Evolutionary conservation across 805 yeast genomes (phyloP), one percentile per base, ranked within the genome.

Genomic region (Candida lessepsii): DNA sequence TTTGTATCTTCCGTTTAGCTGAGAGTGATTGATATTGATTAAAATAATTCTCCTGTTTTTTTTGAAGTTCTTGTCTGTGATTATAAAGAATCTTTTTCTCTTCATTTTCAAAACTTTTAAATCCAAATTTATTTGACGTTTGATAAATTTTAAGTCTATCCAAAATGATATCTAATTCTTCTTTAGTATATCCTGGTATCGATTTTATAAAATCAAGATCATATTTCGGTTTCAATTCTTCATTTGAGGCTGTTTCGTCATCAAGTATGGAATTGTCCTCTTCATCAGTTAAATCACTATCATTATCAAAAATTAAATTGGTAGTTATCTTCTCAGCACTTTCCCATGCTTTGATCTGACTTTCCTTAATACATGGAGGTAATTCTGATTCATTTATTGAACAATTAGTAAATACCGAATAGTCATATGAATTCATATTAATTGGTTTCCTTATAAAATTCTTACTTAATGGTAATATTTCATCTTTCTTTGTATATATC

Each of bases 341-440:
- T 44, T 69, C 73, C 75, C 75, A 69, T 14, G 73, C 73, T 37
- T 60, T 58, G 9, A 68, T 54, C 46, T 67, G 73, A n/a, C 71
- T 63, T 29, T 63, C 65, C 49, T 63, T 68, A 8, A 67, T 50
- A 11, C 59, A 54, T 1, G 70, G 71, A 16, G 65, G 63, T n/a
- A 54, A 36, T 19, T 48, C 46, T 19, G 48, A 49, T 24, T 50
- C 47, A 19, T 45, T 52, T 26, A 44, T 45, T 11, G 55, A 51
- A 26, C 51, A 50, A 29, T 53, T 48, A 23, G 63, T 49, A 41
- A 62, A 68, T 4, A 64, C 63, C 2, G 70, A 57, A 45, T 65
- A 66, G 46, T 68, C 73, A 45, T 65, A 68, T 5, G 46, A 43
- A 35, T 58, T 47, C 57, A 59, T 49, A 35, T 55, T 52, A n/a